Evolutionary conservation across 805 yeast genomes (phyloP).

Genomic region (Teunomyces atbi): DNA sequence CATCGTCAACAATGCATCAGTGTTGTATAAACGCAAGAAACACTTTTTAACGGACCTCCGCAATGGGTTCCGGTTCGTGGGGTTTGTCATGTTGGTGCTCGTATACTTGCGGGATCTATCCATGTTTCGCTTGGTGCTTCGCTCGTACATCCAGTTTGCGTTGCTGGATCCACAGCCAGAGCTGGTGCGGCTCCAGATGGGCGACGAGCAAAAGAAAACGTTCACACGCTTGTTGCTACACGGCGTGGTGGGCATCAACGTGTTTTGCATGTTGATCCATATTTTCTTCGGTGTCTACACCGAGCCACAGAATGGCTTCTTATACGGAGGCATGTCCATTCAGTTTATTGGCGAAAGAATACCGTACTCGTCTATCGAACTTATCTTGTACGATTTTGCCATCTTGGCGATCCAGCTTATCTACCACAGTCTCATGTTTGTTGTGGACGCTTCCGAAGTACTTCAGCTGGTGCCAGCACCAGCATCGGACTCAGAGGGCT

Average conservation of each 20-base stretch:
- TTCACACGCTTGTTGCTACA: conserved; percentile 26
- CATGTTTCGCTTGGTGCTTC: conserved; percentile 23
- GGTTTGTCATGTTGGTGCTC: conserved; percentile 35
- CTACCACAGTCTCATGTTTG: conserved; percentile 33
- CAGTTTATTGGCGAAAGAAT: conserved; percentile 41
- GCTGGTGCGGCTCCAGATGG: conserved; percentile 8
- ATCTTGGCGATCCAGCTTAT: conserved; percentile 28
- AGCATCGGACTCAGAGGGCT: background rate
- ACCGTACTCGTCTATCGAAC: conserved; percentile 23
- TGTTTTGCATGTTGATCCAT: conserved; percentile 25
- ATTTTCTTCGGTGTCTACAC: conserved; percentile 23
- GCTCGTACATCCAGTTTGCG: conserved; percentile 27
- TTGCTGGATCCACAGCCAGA: conserved; percentile 26
- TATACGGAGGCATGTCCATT: conserved; percentile 34
- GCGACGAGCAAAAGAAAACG: conserved; percentile 28
- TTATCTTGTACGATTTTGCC: conserved; percentile 26
- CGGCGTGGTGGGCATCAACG: conserved; percentile 22
- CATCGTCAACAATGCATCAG: conserved; percentile 36
- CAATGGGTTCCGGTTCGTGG: conserved; percentile 30
- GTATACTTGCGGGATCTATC: conserved; percentile 44
- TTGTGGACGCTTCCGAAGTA: conserved; percentile 29
- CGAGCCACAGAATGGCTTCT: conserved; percentile 15
- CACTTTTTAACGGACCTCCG: conserved; percentile 37
- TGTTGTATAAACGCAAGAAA: conserved; percentile 43
- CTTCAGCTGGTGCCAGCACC: conserved; percentile 12